Evolutionary conservation across 768 basidiomycete genomes (phyloP).

Genomic region (Lanmaoa pseudosensibilis): DNA sequence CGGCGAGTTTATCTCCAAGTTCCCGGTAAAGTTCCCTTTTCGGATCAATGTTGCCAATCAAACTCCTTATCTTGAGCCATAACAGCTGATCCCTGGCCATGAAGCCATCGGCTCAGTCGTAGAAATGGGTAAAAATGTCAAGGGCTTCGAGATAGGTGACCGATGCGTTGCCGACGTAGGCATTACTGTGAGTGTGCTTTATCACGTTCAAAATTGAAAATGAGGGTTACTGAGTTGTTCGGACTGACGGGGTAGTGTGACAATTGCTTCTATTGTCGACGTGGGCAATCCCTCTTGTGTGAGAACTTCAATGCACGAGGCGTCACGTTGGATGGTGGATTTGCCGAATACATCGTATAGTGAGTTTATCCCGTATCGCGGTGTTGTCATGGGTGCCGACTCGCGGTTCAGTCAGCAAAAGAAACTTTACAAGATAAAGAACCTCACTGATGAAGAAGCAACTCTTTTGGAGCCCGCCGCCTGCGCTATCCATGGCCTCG

Average conservation of each 20-base stretch:
- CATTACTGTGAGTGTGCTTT: constrained; percentile 50
- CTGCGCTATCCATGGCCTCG: constrained; percentile 89
- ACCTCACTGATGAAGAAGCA: constrained; percentile 83
- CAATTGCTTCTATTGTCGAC: constrained; percentile 83
- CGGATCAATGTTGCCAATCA: constrained; percentile 22
- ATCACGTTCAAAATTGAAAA: background rate
- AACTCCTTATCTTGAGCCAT: constrained; percentile 8
- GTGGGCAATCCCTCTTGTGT: constrained; percentile 79
- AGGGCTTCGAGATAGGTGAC: constrained; percentile 74
- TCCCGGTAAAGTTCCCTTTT: constrained; percentile 40
- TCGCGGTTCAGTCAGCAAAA: constrained; percentile 50
- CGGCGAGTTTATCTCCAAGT: constrained; percentile 64
- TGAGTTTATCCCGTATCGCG: constrained; percentile 35
- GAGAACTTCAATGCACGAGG: constrained; percentile 83
- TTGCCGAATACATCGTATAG: constrained; percentile 88
- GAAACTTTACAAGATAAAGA: constrained; percentile 86
- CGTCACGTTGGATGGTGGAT: constrained; percentile 80
- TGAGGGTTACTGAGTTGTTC: constrained; percentile 2
- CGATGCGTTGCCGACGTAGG: constrained; percentile 84
- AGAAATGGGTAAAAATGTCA: constrained; percentile 77
- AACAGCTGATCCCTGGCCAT: constrained; percentile 71
- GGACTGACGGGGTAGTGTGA: constrained; percentile 55
- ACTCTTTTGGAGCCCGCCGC: constrained; percentile 89
- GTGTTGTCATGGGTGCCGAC: background rate
- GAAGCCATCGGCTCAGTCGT: constrained; percentile 74